These are phyloP conservation scores for Anastatica hierochuntica DNA, from an alignment of 345 rosid genomes.

Conservation along the genomic window DNA sequence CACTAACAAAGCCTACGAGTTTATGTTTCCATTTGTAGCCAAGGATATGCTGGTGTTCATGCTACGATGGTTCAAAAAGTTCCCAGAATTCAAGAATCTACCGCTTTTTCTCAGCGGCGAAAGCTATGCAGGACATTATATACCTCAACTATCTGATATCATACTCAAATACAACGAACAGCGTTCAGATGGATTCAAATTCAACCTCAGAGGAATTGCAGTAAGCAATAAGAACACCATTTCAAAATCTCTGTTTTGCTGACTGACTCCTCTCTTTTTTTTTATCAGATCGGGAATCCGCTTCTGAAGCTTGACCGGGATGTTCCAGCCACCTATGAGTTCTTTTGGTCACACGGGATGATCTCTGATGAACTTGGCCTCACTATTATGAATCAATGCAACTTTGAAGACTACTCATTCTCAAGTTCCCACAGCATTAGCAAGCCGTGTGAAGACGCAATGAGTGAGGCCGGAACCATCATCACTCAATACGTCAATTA, in stretches of 20 bases:
- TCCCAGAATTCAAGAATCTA: constrained; percentile 55
- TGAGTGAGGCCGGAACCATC: constrained; percentile 37
- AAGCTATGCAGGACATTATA: constrained; percentile 96
- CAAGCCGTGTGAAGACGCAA: constrained; percentile 41
- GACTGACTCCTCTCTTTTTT: constrained; percentile 2
- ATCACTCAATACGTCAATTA: constrained; percentile 58
- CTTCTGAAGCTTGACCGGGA: constrained; percentile 77
- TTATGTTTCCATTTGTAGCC: constrained; percentile 31
- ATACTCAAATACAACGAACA: constrained; percentile 57
- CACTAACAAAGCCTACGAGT: not conserved
- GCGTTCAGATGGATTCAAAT: constrained; percentile 50
- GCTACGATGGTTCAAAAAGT: constrained; percentile 69
- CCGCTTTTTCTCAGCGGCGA: constrained; percentile 78
- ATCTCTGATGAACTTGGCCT: constrained; percentile 85
- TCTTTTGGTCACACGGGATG: constrained; percentile 95
- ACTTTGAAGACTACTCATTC: constrained; percentile 63
- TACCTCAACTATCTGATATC: constrained; percentile 73
- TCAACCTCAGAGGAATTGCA: constrained; percentile 89
- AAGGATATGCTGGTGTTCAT: constrained; percentile 66
- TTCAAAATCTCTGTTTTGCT: not conserved
- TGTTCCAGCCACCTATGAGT: constrained; percentile 58
- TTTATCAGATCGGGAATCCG: constrained; percentile 95
- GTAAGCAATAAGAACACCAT: too few species aligned
- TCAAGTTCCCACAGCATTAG: constrained; percentile 48
- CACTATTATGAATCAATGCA: constrained; percentile 56